phyloP scores from a whole-genome alignment of 2,329 filamentous ascomycete species.

The Stagonosporopsis rhizophila region DNA sequence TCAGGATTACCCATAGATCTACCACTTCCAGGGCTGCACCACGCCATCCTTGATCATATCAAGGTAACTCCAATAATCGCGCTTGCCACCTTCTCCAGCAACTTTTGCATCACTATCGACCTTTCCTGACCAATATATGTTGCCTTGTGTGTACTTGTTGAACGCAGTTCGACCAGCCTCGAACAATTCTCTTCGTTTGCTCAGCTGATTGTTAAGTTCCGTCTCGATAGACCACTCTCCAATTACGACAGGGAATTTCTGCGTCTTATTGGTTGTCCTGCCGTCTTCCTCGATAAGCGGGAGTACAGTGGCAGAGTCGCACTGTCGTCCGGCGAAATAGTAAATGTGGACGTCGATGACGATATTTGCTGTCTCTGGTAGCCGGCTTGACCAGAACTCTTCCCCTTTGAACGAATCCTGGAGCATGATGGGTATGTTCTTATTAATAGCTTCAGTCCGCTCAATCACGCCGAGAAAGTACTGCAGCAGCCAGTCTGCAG shows the following conservation, averaged over 20 bases:
- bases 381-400: constrained; percentile 22
- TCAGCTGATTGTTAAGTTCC: constrained; percentile 42
- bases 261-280: constrained; percentile 10
- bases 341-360: constrained; percentile 30
- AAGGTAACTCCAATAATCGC: constrained; percentile 16
- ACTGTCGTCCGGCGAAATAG: constrained; percentile 26
- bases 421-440: constrained; percentile 17
- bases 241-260: constrained; percentile 36
- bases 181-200: constrained; percentile 32
- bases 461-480: constrained; percentile 39
- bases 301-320: constrained; percentile 20
- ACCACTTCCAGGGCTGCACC: background rate
- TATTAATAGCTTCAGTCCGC: constrained; percentile 21
- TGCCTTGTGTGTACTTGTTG: constrained; percentile 38
- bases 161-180: constrained; percentile 43
- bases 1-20: background rate
- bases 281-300: constrained; percentile 23
- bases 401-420: constrained; percentile 21
- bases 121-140: constrained; percentile 21
- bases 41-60: constrained; percentile 12
- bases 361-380: constrained; percentile 16
- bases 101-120: constrained; percentile 18
- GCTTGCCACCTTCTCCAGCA: constrained; percentile 11
- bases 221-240: constrained; percentile 48
- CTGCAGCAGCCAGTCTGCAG: constrained; percentile 38